Base-by-base conservation (phyloP, 192 early-diverging fungal species). In the Linnemannia elongata region DNA sequence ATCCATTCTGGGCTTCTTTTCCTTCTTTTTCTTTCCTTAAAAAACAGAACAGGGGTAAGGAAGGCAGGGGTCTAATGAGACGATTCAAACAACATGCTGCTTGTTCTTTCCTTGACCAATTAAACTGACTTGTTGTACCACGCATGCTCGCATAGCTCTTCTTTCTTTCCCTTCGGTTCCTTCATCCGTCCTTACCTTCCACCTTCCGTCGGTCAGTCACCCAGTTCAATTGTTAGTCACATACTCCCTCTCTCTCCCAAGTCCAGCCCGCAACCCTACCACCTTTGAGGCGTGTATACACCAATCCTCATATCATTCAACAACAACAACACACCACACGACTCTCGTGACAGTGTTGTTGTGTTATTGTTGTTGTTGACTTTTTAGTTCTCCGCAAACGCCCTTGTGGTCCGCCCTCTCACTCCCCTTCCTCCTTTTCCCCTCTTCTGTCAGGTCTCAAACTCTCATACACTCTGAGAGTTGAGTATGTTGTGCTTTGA, bases 371-470 rank as follows among this genome's bases (percentile, higher is more conserved):
- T 66, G n/a, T 66, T 66, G 30, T 33, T 33, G 60, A 5, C 10
- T 66, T 66, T 66, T 66, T 66, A 33, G 60, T 33, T 66, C 60
- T 66, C 60, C 60, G 60, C 60, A 66, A 66, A 66, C 60, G 27
- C 60, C 60, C 60, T 66, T 66, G 60, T 66, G 60, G 60, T 66
- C 60, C 30, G 12, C n/a, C 60, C 27, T 33, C 60, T 33, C 60
- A 45, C 49, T 52, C 49, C 60, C n/a, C n/a, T 27, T 9, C 5
- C 52, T 60, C 57, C 24, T 30, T 66, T 15, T 33, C 30, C 33
- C 60, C 60, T 33, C 12, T 24, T 12, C 17, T 66, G 54, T 12
- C 7, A 66, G 30, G 57, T 60, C 60, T 66, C 30, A 15, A 66
- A 66, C 60, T 63, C 57, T 66, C 60, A 30, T 2, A 33, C 13